phyloP scores from a whole-genome alignment of 768 basidiomycete genomes.

The Tubosaeta brunneosetosa region DNA sequence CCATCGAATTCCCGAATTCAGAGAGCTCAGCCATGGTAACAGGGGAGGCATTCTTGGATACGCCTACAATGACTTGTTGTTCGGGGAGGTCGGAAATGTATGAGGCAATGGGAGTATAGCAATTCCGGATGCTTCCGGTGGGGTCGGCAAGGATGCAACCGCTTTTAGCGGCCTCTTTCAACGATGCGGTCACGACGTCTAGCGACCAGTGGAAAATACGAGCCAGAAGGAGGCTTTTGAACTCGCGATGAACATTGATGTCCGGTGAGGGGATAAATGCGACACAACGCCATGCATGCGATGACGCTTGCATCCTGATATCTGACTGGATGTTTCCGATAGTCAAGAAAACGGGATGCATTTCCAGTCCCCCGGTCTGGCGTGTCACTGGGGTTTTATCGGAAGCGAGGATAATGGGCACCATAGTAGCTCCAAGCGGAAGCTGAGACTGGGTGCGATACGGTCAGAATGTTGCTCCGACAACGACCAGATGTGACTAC shows the following conservation, averaged over 20 bases:
- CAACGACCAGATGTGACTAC: too few species aligned
- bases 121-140: background rate
- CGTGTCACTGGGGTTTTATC: constrained; percentile 15
- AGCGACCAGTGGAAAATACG: constrained; percentile 23
- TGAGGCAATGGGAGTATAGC: constrained; percentile 11
- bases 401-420: constrained; percentile 13
- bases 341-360: constrained; percentile 8
- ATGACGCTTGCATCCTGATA: background rate
- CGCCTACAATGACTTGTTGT: constrained; percentile 7
- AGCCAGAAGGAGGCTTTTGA: constrained; percentile 22
- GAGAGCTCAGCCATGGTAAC: constrained; percentile 3
- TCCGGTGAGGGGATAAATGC: constrained; percentile 28
- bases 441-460: background rate
- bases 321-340: constrained; percentile 9
- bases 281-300: constrained; percentile 12
- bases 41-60: constrained; percentile 12
- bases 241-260: constrained; percentile 17
- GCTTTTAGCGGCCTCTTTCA: background rate
- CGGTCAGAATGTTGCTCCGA: too few species aligned
- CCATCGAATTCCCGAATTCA: constrained; percentile 12
- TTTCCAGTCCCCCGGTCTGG: background rate
- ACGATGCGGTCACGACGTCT: background rate
- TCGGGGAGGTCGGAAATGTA: constrained; percentile 10
- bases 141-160: background rate
- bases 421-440: constrained; percentile 9